Base-by-base conservation (phyloP, 192 early-diverging fungal genomes). In the Geranomyces michiganensis region DNA sequence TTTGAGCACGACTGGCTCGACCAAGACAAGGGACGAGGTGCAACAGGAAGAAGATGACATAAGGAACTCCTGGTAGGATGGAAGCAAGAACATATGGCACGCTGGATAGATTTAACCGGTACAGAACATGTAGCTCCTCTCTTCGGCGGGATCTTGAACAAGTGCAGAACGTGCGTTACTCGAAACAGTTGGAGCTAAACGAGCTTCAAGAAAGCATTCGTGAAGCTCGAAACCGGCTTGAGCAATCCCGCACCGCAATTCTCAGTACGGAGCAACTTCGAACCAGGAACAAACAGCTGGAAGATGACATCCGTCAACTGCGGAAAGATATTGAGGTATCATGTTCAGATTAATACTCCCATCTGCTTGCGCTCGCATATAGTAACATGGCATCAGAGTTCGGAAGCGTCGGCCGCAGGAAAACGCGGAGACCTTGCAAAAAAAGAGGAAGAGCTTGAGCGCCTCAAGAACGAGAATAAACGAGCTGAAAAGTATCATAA, bases 21-120 rank as follows among this genome's bases (percentile, higher is more conserved):
- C 78, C 14, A 87, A 86, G 67, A 92, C 90, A 5, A 65, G 86
- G 24, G 86, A 89, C 4, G 90, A 94, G 27, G 80, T 87, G 36
- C 89, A 91, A 70, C 73, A 68, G 12, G 89, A 93, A 49, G 73
- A 88, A 10, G 80, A 82, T 4, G 44, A 53, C 0, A 65, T 87
- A 7, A 80, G 84, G 43, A 65, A 73, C 22, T 41, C 10, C 36
- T 41, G 36, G 36, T 41, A 41, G 81, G 84, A 76, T 78, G 81
- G 72, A 81, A 47, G 67, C 27, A 41, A 41, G 36, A 10, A 41
- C 3, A 3, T 10, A 41, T 41, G 36, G 10, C 10, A 41, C 36
- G 3, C 36, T 3, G 10, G 36, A 41, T 41, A 7, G 36, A 41
- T 41, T 41, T 41, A 41, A 41, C 36, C n/a, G n/a, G 10, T 10